A percentile compares a stretch with the other conserved stretches of the same genome.
These are phyloP conservation scores for Zoysia japonica DNA, from an alignment of 176 grass and related monocot genomes.

Conservation along the genomic window DNA sequence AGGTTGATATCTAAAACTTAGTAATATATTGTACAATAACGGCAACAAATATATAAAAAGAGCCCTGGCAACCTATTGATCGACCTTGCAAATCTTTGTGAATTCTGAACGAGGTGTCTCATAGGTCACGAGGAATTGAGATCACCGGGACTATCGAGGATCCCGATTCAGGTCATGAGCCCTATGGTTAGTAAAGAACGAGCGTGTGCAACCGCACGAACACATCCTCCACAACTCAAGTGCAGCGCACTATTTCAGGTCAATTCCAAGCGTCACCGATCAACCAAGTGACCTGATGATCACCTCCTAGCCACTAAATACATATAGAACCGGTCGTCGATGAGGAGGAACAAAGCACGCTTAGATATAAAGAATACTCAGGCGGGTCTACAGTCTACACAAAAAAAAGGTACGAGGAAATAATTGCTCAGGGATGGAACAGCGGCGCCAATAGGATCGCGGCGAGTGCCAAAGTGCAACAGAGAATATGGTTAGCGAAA, in stretches of 20 bases:
- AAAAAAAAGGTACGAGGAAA: slow-evolving; percentile 10
- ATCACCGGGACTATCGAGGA: too few species aligned
- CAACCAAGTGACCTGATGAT: slow-evolving; percentile 19
- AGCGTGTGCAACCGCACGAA: not conserved
- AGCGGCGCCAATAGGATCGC: slow-evolving; percentile 8
- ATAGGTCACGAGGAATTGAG: too few species aligned
- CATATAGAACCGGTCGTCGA: not conserved
- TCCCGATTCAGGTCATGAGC: not conserved
- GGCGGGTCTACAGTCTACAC: not conserved
- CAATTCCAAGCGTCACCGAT: slow-evolving; percentile 8
- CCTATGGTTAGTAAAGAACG: not conserved
- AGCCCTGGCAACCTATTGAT: too few species aligned
- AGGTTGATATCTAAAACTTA: too few species aligned
- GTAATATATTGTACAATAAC: too few species aligned
- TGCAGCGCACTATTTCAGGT: slow-evolving; percentile 8
- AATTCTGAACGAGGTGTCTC: not conserved
- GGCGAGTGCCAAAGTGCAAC: slow-evolving; percentile 52
- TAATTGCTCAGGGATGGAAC: slow-evolving; percentile 9
- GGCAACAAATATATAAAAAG: too few species aligned
- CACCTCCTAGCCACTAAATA: slow-evolving; percentile 20
- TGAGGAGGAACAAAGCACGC: too few species aligned
- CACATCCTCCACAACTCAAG: not conserved
- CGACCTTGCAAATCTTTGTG: too few species aligned
- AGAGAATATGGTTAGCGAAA: slow-evolving; percentile 27
- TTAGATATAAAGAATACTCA: not conserved